Base-by-base conservation (phyloP, 805 yeast genomes). In the Candida ficus region DNA sequence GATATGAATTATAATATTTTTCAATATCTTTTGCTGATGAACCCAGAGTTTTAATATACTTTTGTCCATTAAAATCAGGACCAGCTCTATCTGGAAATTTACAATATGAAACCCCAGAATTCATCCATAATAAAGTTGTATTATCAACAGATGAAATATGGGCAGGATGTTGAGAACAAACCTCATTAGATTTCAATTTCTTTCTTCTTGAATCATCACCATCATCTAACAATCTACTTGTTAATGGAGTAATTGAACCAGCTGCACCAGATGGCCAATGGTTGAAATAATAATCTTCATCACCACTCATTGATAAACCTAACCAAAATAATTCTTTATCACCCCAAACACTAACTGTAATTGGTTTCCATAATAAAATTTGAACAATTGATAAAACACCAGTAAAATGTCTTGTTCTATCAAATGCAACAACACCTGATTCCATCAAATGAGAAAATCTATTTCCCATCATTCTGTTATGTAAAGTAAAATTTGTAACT, bases 291-390 rank as follows among this genome's bases (percentile, higher is more conserved):
- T 77, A 78, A 21, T 61, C 56, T 43, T 76, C 79, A 51, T 77
- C 76, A 7, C 85, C 80, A 43, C 68, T 64, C 45, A 72, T 60
- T 21, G 73, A 68, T 57, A 76, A 63, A 4, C 80, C 81, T 16
- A 80, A 54, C 87, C 87, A 80, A 47, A 78, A 75, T 48, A 79
- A 63, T 52, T 80, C 87, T 45, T 80, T 80, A 47, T 79, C 87
- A 18, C 87, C 86, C 73, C 81, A 79, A 11, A 77, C 65, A 9
- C 75, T 70, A 1, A 71, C 62, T 1, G 67, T 54, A 13, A 68
- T 63, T 11, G 68, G 58, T 30, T 61, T 57, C 60, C 68, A 68
- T 20, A 67, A 50, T 43, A 67, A 67, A 38, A 69, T 41, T 30
- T 63, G 61, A 1, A 64, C 47, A 0, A 76, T 61, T 41, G 71